phyloP scores from a whole-genome alignment of 2,329 filamentous ascomycete species.

The Thielaviopsis punctulata region DNA sequence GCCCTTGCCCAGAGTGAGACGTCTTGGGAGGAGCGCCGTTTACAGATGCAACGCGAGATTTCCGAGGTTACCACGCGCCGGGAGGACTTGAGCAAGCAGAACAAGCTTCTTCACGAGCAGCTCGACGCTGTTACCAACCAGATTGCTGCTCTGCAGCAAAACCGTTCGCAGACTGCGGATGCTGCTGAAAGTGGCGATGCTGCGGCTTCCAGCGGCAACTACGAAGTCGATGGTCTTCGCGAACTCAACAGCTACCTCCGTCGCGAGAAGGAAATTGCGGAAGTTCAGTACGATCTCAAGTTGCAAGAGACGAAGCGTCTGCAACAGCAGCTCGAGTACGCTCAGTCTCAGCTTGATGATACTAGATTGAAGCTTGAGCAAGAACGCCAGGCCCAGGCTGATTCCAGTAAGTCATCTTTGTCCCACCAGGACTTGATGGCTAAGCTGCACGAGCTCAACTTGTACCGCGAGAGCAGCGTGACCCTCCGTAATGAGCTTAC shows the following conservation, averaged over 20 bases:
- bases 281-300: conserved; percentile 88
- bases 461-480: conserved; percentile 87
- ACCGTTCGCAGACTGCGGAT: conserved; percentile 37
- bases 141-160: conserved; percentile 63
- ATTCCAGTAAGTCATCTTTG: conserved; percentile 54
- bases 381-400: conserved; percentile 60
- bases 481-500: conserved; percentile 76
- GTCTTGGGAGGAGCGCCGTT: conserved; percentile 72
- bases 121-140: conserved; percentile 69
- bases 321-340: conserved; percentile 77
- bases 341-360: conserved; percentile 77
- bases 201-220: conserved; percentile 21
- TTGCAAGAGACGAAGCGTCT: conserved; percentile 74
- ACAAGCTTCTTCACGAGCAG: conserved; percentile 77
- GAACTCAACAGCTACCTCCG: conserved; percentile 85
- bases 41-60: conserved; percentile 70
- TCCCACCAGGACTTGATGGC: conserved; percentile 84
- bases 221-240: conserved; percentile 56
- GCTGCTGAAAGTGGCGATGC: conserved; percentile 32
- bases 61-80: conserved; percentile 59
- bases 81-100: conserved; percentile 75
- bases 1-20: conserved; percentile 64
- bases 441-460: conserved; percentile 86
- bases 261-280: conserved; percentile 91
- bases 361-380: conserved; percentile 77